Base-by-base conservation (phyloP, 176 grass and related monocot species). In the Oryza coarctata region DNA sequence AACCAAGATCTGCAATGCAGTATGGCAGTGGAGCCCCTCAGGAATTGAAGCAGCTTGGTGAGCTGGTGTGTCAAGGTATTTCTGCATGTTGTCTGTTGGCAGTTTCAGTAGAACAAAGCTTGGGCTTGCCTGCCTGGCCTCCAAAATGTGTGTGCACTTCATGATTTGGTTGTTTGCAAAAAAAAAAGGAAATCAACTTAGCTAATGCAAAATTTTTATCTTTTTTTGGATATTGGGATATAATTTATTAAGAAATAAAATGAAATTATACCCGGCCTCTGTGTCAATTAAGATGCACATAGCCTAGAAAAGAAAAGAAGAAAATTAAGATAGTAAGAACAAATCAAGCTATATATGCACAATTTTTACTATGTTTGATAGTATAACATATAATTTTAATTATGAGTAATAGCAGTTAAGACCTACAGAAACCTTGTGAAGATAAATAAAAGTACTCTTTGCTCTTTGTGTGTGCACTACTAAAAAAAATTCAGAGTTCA, bases 1-100 rank as follows among this genome's bases (percentile, higher is more conserved):
- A 45, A 60, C 55, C 81, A 74, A 60, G 73, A 76, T 84, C 63
- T 68, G 64, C 65, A 31, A 45, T 68, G 64, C 65, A 31, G 65
- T 70, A 36, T 22, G 31, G 45, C 35, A 77, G 82, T 34, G 49
- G 72, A 69, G 76, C 76, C 61, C 61, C 38, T 29, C 23, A 10
- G 35, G 27, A 63, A 63, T 63, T 63, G n/a, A 41, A 17, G 6
- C 17, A 39, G 38, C 47, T 34, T 17, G 2, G 6, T 25, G 38
- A 60, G 22, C 55, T 60, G 36, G 30, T 0, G 38, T 55, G 71
- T 55, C 71, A 30, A 18, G 43, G 44, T 30, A 11, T 73, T 45
- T 73, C 23, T 49, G 15, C 17, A 55, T 55, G 50, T 20, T 73
- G 12, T 18, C 6, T 7, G 20, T 31, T 73, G 43, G 27, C 70